Evolutionary conservation across 2,329 filamentous ascomycete species (phyloP).

Genomic region (Boeremia exigua): DNA sequence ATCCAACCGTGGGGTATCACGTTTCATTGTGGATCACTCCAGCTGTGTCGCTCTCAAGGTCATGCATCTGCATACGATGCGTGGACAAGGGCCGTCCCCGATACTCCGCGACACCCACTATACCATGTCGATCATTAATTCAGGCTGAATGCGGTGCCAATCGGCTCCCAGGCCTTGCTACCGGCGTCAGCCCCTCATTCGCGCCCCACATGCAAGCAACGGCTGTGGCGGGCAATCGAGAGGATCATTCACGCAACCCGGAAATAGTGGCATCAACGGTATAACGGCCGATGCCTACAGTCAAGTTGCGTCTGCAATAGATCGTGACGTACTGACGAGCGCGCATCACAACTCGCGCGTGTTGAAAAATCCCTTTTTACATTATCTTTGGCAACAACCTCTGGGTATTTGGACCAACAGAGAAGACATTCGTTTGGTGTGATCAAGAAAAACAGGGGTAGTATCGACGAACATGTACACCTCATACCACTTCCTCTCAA

Average conservation of each 20-base stretch:
- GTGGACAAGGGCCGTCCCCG: neutral
- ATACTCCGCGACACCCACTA: neutral
- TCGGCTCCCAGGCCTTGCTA: neutral
- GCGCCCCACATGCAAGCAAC: conserved; percentile 23
- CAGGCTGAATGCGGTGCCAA: conserved; percentile 31
- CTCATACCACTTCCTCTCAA: conserved; percentile 10
- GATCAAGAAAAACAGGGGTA: neutral
- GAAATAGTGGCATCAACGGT: conserved; percentile 3
- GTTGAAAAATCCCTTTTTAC: conserved; percentile 1
- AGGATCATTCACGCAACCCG: neutral
- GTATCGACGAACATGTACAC: conserved; percentile 17
- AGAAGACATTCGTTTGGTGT: conserved; percentile 9
- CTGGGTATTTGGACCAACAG: conserved; percentile 28
- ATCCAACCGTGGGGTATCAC: too few species aligned
- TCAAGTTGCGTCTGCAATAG: conserved; percentile 9
- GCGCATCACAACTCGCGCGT: conserved; percentile 8
- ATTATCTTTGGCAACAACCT: conserved; percentile 4
- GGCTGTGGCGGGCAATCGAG: conserved; percentile 16
- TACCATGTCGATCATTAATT: conserved; percentile 18
- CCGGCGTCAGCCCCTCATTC: conserved; percentile 27
- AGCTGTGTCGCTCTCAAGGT: neutral
- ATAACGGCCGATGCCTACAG: conserved; percentile 3
- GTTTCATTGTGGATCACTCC: neutral
- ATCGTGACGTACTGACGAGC: conserved; percentile 27
- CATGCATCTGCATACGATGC: neutral